Base-by-base conservation (phyloP, 2,329 filamentous ascomycete genomes). In the Daldinia sp. region DNA sequence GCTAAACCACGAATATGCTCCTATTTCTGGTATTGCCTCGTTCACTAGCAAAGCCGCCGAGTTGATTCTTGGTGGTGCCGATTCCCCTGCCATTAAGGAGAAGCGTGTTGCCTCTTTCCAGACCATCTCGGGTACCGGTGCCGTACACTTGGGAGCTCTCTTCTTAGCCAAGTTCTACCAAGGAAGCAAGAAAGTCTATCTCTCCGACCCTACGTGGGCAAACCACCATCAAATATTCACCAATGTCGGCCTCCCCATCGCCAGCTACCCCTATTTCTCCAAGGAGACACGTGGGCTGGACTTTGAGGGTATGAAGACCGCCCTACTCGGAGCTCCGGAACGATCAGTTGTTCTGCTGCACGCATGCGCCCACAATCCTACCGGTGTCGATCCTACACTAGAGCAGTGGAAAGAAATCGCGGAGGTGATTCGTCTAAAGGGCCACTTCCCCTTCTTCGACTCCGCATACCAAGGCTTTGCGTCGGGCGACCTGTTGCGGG, bases 141-240 rank as follows among this genome's bases (percentile, higher is more conserved):
- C 95, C 66, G 89, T 97, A 69, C 95, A 99, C 77, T 83, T 98
- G 34, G 95, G 95, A 69, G 94, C 90, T 67, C 89, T 96, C 71
- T 99, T 99, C 88, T 90, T 99, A 63, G 83, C 91, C 77, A 94
- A 90, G 78, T 99, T 98, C 87, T 97, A 92, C 85, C 82, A 83
- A 74, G 84, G 85, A 75, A 87, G 85, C 80, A 90, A 87, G 70
- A 87, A 89, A 62, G 87, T 96, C 80, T 97, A 97, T 85, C 84
- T 98, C 78, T 97, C 93, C 74, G 91, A 91, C 78, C 95, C 95
- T 54, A 99, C 95, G 65, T 99, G 95, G 95, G 93, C 91, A 71
- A 99, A 99, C 83, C 95, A 99, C 87, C 90, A 96, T 82, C 95
- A 98, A 80, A 97, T 99, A 84, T 97, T 99, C 83, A 87, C 84